These are phyloP conservation scores for Coccomyxa sp. DNA, from an alignment of 139 green algal genomes.

Conservation along the genomic window DNA sequence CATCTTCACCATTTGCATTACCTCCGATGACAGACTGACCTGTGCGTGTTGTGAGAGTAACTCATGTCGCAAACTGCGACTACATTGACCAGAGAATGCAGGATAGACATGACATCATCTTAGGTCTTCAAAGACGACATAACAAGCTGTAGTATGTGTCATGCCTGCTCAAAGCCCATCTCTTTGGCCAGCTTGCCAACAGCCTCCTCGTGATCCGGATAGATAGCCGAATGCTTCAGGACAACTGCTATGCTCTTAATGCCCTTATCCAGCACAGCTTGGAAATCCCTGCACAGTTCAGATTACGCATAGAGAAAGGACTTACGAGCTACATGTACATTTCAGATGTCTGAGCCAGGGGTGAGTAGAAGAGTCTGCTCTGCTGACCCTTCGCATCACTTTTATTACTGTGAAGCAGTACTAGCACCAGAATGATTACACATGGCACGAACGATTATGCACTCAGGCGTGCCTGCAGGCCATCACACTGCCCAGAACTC, in stretches of 20 bases:
- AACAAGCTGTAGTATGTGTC: not conserved
- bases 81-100: too few species aligned
- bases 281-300: not conserved
- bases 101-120: too few species aligned
- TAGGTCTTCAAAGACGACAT: not conserved
- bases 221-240: slow-evolving; percentile 91
- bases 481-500: not conserved
- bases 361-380: too few species aligned
- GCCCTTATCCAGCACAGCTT: slow-evolving; percentile 49
- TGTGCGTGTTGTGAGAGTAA: slow-evolving; percentile 26
- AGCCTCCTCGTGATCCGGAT: slow-evolving; percentile 78
- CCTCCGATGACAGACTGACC: slow-evolving; percentile 69
- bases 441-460: too few species aligned
- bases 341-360: too few species aligned
- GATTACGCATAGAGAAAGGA: too few species aligned
- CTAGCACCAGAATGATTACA: too few species aligned
- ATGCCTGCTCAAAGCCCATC: slow-evolving; percentile 78
- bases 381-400: too few species aligned
- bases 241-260: slow-evolving; percentile 87
- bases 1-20: slow-evolving; percentile 97
- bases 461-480: too few species aligned
- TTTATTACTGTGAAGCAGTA: too few species aligned
- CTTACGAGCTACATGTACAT: too few species aligned
- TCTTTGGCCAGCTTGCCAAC: slow-evolving; percentile 63
- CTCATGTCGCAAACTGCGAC: not conserved